These are phyloP conservation scores for Basidiobolus meristosporus DNA, from an alignment of 371 early-diverging fungal species.

Conservation along the genomic window DNA sequence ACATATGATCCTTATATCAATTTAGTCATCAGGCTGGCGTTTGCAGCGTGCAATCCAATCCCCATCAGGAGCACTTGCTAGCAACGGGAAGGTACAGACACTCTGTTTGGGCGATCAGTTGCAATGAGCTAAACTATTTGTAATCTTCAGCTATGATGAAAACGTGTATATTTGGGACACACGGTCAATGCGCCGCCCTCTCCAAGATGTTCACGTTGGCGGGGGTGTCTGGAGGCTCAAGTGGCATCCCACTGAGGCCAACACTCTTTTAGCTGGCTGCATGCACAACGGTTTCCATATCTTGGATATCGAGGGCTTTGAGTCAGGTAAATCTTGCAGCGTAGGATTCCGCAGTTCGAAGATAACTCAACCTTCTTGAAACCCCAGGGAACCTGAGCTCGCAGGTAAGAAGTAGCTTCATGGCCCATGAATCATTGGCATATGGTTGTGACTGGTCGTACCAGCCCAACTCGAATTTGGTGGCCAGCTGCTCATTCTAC, in stretches of 20 bases:
- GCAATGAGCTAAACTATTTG: background rate
- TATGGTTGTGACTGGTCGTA: conserved; percentile 87
- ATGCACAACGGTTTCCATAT: conserved; percentile 75
- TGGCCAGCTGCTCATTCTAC: conserved; percentile 86
- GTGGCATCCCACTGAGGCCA: conserved; percentile 63
- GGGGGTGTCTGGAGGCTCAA: conserved; percentile 90
- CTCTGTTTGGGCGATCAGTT: background rate
- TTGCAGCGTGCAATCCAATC: conserved; percentile 67
- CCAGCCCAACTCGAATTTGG: conserved; percentile 8
- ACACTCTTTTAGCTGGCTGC: conserved; percentile 55
- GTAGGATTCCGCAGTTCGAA: background rate
- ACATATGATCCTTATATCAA: background rate
- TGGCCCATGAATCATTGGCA: conserved; percentile 65
- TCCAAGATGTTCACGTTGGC: conserved; percentile 39
- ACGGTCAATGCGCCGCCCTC: conserved; percentile 51
- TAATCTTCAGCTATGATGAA: conserved; percentile 57
- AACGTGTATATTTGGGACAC: conserved; percentile 75
- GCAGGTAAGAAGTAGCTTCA: conserved; percentile 14
- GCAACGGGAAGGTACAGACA: conserved; percentile 48
- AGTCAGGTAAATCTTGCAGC: background rate
- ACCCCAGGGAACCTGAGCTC: background rate
- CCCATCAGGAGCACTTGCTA: conserved; percentile 42
- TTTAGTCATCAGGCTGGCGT: conserved; percentile 59
- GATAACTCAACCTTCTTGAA: background rate
- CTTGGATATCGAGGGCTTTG: conserved; percentile 14